phyloP scores from a whole-genome alignment of 192 early-diverging fungal species.

The Coemansia sp. region DNA sequence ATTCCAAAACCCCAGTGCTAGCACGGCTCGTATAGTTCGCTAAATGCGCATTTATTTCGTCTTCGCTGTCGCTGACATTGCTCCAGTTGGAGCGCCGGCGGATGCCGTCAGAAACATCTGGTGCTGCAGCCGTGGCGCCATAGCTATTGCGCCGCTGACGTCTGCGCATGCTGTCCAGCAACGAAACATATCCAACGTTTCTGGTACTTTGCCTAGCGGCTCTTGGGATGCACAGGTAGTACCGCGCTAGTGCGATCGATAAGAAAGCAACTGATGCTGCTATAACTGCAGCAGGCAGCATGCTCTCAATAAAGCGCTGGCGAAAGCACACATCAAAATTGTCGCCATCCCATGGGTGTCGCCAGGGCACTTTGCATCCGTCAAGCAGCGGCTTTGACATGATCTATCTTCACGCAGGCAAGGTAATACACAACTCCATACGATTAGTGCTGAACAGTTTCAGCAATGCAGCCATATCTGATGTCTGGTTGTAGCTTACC shows the following conservation, averaged over 20 bases:
- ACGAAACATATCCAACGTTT: neutral
- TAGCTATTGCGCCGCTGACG: neutral
- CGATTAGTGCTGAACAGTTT: neutral
- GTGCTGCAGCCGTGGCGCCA: neutral
- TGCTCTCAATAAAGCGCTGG: constrained; percentile 33
- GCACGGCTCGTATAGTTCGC: neutral
- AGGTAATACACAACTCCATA: neutral
- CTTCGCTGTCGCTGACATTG: neutral
- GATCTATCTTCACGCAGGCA: neutral
- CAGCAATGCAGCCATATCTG: neutral
- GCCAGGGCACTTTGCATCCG: constrained; percentile 32
- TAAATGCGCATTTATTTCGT: neutral
- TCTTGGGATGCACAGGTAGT: constrained; percentile 1
- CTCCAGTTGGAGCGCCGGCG: constrained; percentile 8
- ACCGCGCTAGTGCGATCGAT: constrained; percentile 12
- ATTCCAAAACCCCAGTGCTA: neutral
- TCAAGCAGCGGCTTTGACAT: constrained; percentile 4
- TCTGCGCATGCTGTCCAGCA: constrained; percentile 3
- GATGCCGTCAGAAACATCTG: neutral
- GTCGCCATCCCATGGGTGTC: constrained; percentile 38
- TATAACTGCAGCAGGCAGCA: constrained; percentile 18
- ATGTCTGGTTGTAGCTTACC: neutral
- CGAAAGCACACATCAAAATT: constrained; percentile 50
- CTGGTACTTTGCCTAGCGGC: neutral
- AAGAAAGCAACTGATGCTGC: constrained; percentile 19